Conservation (phyloP, 768 basidiomycete genomes). For the Termitomyces sp. region DNA sequence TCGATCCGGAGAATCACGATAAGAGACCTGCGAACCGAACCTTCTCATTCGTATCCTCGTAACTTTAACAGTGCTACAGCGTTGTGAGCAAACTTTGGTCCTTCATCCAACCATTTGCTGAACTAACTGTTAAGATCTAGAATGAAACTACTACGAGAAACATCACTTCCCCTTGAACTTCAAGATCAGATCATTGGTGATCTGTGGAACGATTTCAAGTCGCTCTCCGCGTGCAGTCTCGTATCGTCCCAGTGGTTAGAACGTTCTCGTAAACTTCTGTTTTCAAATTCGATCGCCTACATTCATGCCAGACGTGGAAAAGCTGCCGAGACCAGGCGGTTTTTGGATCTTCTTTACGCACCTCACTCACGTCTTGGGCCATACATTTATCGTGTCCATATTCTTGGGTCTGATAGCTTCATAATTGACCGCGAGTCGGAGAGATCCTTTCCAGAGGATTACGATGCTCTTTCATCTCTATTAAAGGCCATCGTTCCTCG, state of each 20-base stretch:
- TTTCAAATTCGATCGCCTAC: neutral
- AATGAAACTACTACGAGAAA: neutral
- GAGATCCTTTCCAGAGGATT: neutral
- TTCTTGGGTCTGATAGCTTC: neutral
- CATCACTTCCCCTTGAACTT: neutral
- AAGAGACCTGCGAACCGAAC: too few species aligned
- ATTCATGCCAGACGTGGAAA: neutral
- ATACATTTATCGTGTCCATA: neutral
- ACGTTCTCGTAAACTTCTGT: neutral
- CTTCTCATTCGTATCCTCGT: too few species aligned
- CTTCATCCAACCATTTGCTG: too few species aligned
- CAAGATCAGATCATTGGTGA: too few species aligned
- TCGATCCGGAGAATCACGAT: too few species aligned
- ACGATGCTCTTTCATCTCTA: neutral
- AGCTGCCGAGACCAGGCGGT: neutral
- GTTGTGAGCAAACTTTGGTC: too few species aligned
- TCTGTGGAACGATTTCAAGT: neutral
- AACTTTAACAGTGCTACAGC: too few species aligned
- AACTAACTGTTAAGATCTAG: too few species aligned
- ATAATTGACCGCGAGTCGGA: neutral
- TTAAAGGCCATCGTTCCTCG: neutral
- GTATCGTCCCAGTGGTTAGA: neutral
- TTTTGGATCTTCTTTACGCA: neutral
- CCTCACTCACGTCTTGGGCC: neutral
- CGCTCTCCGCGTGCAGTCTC: neutral